Percentiles rank a stretch among this genome's conserved stretches.
phyloP scores from a whole-genome alignment of 2,329 filamentous ascomycete species.

The Pseudocercospora vitis region DNA sequence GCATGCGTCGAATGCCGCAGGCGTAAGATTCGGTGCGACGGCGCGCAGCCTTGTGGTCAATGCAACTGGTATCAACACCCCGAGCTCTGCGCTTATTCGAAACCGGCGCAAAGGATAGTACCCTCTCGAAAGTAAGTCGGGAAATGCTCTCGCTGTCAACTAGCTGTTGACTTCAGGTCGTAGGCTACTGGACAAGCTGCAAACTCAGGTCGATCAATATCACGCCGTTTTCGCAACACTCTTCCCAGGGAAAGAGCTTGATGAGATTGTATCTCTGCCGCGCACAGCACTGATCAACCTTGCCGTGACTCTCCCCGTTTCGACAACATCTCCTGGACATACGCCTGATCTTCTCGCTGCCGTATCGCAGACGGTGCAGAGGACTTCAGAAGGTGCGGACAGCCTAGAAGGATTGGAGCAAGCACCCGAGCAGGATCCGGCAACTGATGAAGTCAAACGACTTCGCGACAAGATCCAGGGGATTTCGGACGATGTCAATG shows the following conservation, averaged over 20 bases:
- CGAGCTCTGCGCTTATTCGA: slow-evolving; percentile 77
- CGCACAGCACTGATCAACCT: slow-evolving; percentile 49
- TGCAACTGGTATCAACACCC: slow-evolving; percentile 79
- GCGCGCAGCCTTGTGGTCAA: slow-evolving; percentile 76
- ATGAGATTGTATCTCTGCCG: slow-evolving; percentile 42
- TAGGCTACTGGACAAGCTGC: slow-evolving; percentile 59
- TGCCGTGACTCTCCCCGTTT: slow-evolving; percentile 44
- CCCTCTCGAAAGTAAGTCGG: slow-evolving; percentile 71
- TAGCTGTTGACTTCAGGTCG: slow-evolving; percentile 36
- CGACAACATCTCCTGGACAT: slow-evolving; percentile 37
- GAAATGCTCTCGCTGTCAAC: neutral
- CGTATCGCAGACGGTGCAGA: slow-evolving; percentile 34
- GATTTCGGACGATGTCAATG: slow-evolving; percentile 39
- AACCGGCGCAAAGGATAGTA: slow-evolving; percentile 73
- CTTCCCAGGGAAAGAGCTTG: slow-evolving; percentile 46
- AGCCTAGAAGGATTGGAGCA: slow-evolving; percentile 65
- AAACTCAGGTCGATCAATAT: slow-evolving; percentile 51
- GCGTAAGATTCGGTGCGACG: slow-evolving; percentile 81
- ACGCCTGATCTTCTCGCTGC: slow-evolving; percentile 11
- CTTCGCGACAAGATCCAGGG: slow-evolving; percentile 46
- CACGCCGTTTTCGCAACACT: slow-evolving; percentile 45
- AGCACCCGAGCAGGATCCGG: slow-evolving; percentile 63
- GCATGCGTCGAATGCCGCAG: slow-evolving; percentile 76
- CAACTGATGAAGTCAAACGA: slow-evolving; percentile 63
- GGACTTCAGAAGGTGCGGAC: slow-evolving; percentile 50